These are phyloP conservation scores for Eucalyptus marginata DNA, from an alignment of 345 rosid genomes.

Conservation along the genomic window DNA sequence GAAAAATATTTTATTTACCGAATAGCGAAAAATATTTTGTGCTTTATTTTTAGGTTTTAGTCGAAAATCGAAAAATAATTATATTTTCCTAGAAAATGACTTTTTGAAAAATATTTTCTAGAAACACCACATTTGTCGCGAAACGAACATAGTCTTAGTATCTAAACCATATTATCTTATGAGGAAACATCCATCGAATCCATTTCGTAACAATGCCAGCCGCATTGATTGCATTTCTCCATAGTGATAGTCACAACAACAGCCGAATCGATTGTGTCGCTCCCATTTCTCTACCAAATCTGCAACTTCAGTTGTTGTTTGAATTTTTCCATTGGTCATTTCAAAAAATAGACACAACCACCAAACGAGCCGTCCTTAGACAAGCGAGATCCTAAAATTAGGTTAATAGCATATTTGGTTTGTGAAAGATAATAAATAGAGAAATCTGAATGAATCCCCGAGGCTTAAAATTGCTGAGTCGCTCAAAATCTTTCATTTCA, in stretches of 20 bases:
- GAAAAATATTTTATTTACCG: accelerated
- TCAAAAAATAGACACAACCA: background rate
- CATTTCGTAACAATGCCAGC: accelerated
- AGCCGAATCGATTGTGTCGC: accelerated
- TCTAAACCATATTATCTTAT: accelerated
- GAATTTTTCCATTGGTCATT: background rate
- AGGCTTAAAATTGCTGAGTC: accelerated
- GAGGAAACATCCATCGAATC: background rate
- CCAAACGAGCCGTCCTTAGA: accelerated
- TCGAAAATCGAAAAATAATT: accelerated
- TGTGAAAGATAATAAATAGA: background rate
- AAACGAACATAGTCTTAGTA: accelerated
- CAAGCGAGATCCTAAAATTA: background rate
- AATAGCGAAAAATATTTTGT: accelerated
- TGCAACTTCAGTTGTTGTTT: background rate
- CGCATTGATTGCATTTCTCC: accelerated
- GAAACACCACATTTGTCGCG: accelerated
- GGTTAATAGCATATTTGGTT: background rate
- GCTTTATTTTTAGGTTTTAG: no score
- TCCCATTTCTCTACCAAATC: background rate
- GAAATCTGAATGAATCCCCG: accelerated
- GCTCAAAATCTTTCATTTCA: background rate
- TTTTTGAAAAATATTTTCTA: no score
- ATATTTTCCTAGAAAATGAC: accelerated
- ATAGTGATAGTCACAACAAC: background rate